Evolutionary conservation across 257 asterid species (phyloP), one percentile per base, ranked within the genome.

Genomic region (Penstemon davidsonii): DNA sequence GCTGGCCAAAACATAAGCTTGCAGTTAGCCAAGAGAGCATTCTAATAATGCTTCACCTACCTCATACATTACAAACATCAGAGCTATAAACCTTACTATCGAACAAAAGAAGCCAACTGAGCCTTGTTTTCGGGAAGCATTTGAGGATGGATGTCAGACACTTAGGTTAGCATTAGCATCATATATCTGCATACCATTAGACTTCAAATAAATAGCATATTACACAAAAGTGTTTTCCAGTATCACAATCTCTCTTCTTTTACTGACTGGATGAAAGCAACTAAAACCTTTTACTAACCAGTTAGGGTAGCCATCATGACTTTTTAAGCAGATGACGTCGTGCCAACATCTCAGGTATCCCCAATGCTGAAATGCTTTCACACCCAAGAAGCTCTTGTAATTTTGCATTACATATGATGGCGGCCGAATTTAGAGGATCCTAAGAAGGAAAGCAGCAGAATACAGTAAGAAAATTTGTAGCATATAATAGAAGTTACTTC

Each of bases 341-440:
- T 13, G 85, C 84, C 84, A 86, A 72, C 82, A 72, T 80, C 76
- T 86, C 87, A 6, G 88, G 88, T 71, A 89, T 76, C 59, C 83
- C 86, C 68, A 85, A 72, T 40, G 86, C 86, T 60, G 92, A 83
- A 52, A 87, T 74, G 78, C 86, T 83, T 75, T 81, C 85, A 75
- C 90, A 83, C 13, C 88, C 92, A 19, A 89, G 84, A 76, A 86
- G 88, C 70, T 83, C 88, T 70, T 79, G 81, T 51, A 89, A 69
- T 73, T 89, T 89, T 25, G 75, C 86, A 73, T 89, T 87, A 66
- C 96, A 87, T 37, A 62, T 4, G 63, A 89, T 82, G 10, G 71
- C 66, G 40, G 86, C 75, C 7, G 84, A 62, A 67, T 88, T 88
- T 64, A 72, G 25, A 62, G 89, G 96, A 75, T 88, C 94, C 96